Base-by-base conservation (phyloP, 768 basidiomycete species). In the Hypsizygus marmoreus region DNA sequence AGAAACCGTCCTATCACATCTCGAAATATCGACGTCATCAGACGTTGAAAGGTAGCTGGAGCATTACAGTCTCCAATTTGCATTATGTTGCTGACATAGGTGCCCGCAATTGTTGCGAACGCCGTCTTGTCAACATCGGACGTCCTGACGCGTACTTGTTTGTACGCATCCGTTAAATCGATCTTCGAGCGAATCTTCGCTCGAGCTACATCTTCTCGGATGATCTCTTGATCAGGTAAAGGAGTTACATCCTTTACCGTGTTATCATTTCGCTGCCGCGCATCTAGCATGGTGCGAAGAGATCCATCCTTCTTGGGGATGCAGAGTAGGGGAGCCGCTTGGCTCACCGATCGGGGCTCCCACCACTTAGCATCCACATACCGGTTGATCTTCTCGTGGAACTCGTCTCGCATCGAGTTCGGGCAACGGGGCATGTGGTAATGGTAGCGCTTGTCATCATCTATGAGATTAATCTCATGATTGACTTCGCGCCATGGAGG, bases 31-130 rank as follows among this genome's bases (percentile, higher is more conserved):
- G 46, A 22, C 0, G 62, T 74, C 68, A 77, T 75, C 0, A 79
- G 49, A 0, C 64, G 29, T 42, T 80, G 77, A 42, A 75, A 80
- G 0, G 74, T 80, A 0, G 71, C 58, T 0, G 71, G 74, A 0
- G 69, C 68, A 49, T 79, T 77, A 35, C 70, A 72, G 40, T 79
- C 68, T 0, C 73, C 73, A 32, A 71, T 67, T 44, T 72, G 77
- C 65, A 74, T 68, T 1, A 71, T 68, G 3, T 56, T 45, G 17
- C 72, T 73, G 1, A 70, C 24, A 46, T 68, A 71, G 0, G 68
- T 72, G 0, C 76, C 73, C 25, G 59, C 55, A 0, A 64, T 56
- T 0, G 69, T 77, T 0, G 69, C 56, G 1, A 79, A 72, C 0
- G 68, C 63, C 0, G 65, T 68, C 0, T 68, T 63, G 1, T 28